A percentile compares a stretch with the other conserved stretches of the same genome.
Evolutionary conservation across 352 stramenopile genomes (phyloP).

Genomic region (Plasmopara muralis): DNA sequence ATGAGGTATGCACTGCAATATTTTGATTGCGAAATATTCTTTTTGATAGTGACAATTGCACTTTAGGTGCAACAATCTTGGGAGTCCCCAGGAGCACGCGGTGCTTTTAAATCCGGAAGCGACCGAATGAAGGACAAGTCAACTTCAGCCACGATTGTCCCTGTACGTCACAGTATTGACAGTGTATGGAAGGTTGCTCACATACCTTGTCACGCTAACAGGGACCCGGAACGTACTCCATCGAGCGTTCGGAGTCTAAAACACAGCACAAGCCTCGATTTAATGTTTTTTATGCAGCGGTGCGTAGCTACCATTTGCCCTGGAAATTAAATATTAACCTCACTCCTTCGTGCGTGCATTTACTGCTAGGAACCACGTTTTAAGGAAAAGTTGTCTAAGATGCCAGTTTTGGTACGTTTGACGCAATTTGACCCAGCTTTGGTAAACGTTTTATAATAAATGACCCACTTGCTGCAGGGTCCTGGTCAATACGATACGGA

Average conservation of each 20-base stretch:
- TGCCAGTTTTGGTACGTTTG: slow-evolving; percentile 10
- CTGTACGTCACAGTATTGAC: slow-evolving; percentile 23
- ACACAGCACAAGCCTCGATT: slow-evolving; percentile 56
- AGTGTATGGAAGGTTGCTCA: neutral
- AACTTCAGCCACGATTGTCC: slow-evolving; percentile 27
- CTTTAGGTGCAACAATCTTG: slow-evolving; percentile 52
- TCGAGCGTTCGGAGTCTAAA: slow-evolving; percentile 34
- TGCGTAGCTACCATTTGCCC: slow-evolving; percentile 14
- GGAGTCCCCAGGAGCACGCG: slow-evolving; percentile 51
- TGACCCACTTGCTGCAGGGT: slow-evolving; percentile 28
- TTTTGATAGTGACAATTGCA: neutral
- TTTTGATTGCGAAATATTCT: neutral
- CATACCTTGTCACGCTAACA: slow-evolving; percentile 11
- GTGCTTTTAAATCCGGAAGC: slow-evolving; percentile 62
- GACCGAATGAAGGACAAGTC: slow-evolving; percentile 43
- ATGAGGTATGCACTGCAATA: slow-evolving; percentile 33
- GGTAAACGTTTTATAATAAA: neutral
- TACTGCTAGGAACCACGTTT: slow-evolving; percentile 56
- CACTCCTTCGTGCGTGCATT: neutral
- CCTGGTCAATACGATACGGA: slow-evolving; percentile 69
- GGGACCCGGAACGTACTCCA: slow-evolving; percentile 59
- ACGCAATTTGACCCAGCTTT: too few relatives aligned
- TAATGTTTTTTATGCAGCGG: slow-evolving; percentile 61
- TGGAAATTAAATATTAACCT: neutral
- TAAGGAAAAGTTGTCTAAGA: slow-evolving; percentile 52